Evolutionary conservation across 306 rosid species (phyloP).

Genomic region (Prinsepia uniflora): DNA sequence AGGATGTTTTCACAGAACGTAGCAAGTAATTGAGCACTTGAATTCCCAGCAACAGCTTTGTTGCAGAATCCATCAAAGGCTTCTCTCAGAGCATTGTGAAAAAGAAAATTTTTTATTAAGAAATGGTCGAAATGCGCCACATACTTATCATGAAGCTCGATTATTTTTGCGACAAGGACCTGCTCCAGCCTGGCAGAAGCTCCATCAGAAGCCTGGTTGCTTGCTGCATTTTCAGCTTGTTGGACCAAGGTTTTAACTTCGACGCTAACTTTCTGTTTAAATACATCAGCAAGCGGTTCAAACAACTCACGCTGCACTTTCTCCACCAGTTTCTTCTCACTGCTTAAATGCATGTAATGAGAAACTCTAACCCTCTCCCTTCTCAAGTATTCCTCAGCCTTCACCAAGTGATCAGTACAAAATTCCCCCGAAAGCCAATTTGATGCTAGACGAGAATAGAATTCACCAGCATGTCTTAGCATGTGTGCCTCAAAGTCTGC

Average conservation of each 20-base stretch:
- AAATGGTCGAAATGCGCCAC: conserved; percentile 49
- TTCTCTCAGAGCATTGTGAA: conserved; percentile 64
- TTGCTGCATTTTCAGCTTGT: conserved; percentile 58
- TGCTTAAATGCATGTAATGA: conserved; percentile 34
- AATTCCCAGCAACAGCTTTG: conserved; percentile 57
- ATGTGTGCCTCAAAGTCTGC: conserved; percentile 52
- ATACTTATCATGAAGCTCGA: conserved; percentile 64
- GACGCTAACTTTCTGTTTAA: conserved; percentile 57
- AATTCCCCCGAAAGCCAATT: conserved; percentile 57
- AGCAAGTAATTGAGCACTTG: conserved; percentile 61
- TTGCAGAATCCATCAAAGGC: conserved; percentile 70
- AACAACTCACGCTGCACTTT: conserved; percentile 63
- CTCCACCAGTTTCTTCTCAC: conserved; percentile 41
- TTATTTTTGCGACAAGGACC: conserved; percentile 56
- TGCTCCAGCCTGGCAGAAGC: conserved; percentile 51
- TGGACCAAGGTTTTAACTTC: conserved; percentile 60
- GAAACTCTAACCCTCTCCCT: conserved; percentile 33
- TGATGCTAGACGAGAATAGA: conserved; percentile 56
- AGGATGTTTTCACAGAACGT: conserved; percentile 67
- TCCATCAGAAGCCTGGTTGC: conserved; percentile 40
- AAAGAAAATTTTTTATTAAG: conserved; percentile 48
- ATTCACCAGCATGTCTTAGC: conserved; percentile 47
- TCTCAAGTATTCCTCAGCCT: conserved; percentile 36
- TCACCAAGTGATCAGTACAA: conserved; percentile 61
- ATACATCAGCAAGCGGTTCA: conserved; percentile 54